phyloP scores from a whole-genome alignment of 208 protist genomes.

The Trypanosomatidae sp. region DNA sequence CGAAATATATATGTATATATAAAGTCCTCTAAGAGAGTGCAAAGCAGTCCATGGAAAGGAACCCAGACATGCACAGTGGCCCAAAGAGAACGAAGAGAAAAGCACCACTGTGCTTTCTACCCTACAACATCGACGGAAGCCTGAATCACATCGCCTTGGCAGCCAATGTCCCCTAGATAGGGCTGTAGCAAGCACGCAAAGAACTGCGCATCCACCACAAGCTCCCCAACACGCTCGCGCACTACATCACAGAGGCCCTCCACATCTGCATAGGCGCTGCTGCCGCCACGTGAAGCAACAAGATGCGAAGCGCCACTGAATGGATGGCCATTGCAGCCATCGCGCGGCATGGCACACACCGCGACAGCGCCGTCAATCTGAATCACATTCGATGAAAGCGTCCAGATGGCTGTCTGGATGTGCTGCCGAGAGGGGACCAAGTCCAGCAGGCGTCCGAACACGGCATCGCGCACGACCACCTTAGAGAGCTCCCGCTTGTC shows the following conservation, averaged over 20 bases:
- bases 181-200: conserved; percentile 34
- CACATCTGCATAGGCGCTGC: neutral
- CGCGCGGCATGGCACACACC: conserved; percentile 13
- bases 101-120: neutral
- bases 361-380: conserved; percentile 45
- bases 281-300: neutral
- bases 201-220: conserved; percentile 24
- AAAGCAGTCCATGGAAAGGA: neutral
- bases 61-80: neutral
- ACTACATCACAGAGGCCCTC: conserved; percentile 6
- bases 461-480: conserved; percentile 46
- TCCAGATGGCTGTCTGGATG: conserved; percentile 40
- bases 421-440: conserved; percentile 32
- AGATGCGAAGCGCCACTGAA: neutral
- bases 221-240: conserved; percentile 23
- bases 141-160: conserved; percentile 5
- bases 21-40: neutral
- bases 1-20: neutral
- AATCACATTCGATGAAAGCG: conserved; percentile 23
- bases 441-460: conserved; percentile 46
- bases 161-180: conserved; percentile 25
- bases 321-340: neutral
- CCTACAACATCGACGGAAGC: neutral
- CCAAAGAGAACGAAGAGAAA: neutral
- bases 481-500: conserved; percentile 57